Percentiles rank a stretch among this genome's conserved stretches.
These are phyloP conservation scores for Angophora floribunda DNA, from an alignment of 345 rosid genomes.

Conservation along the genomic window DNA sequence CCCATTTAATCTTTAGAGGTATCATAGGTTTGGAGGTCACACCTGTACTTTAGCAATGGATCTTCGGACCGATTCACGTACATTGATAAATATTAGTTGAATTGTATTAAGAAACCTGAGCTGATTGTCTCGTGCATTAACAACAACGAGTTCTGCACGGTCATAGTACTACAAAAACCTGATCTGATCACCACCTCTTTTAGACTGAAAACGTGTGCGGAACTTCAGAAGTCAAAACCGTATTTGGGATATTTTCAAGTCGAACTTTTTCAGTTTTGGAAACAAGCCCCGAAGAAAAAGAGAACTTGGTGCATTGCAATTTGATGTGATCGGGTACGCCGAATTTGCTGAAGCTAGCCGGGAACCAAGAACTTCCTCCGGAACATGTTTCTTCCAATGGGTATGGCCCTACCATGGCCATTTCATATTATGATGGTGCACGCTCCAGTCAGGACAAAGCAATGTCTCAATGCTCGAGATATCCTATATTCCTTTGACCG, in stretches of 20 bases:
- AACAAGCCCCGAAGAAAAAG: background rate
- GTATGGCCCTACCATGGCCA: background rate
- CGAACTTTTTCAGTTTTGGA: background rate
- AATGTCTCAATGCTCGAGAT: background rate
- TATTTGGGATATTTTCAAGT: background rate
- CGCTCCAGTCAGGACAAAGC: background rate
- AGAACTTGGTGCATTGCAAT: background rate
- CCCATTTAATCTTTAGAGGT: background rate
- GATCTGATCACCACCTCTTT: background rate
- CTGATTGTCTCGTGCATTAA: background rate
- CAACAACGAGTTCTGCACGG: background rate
- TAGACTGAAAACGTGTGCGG: background rate
- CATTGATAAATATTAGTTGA: background rate
- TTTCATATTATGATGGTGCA: background rate
- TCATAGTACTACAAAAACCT: background rate
- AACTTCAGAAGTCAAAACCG: background rate
- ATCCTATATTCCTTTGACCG: background rate
- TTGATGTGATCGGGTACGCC: background rate
- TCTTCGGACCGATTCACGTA: background rate
- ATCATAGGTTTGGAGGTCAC: background rate
- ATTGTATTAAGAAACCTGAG: background rate
- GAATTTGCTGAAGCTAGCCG: background rate
- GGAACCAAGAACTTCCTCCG: background rate
- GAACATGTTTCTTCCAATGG: background rate
- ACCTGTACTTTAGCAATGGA: background rate